Evolutionary conservation across 139 green algal genomes (phyloP), one percentile per base, ranked within the genome.

Genomic region (Coelastrella sp.): DNA sequence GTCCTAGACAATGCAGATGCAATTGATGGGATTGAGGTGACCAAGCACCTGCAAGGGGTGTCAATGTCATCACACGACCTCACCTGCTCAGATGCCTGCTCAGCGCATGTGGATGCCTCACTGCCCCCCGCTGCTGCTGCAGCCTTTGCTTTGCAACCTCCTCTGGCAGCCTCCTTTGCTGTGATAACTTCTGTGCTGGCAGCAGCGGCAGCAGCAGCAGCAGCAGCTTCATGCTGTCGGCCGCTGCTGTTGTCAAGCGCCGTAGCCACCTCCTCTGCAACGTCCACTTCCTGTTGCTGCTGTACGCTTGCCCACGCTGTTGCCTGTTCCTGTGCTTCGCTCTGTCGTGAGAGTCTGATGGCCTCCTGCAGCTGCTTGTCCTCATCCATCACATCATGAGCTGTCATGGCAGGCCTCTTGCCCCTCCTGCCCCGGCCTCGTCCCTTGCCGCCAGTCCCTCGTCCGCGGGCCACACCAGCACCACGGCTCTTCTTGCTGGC

Each of bases 101-200:
- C 35, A 49, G 35, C 35, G 35, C 35, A 1, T 49, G 35, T 49
- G 35, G 35, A 49, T 49, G 35, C 35, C 35, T 49, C 35, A 49
- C 76, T 65, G 49, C 57, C 66, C 7, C 60, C 87, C 86, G 78
- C 84, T 73, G 66, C 58, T 87, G 81, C 78, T 27, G 59, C 6
- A 20, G 20, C 80, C 57, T 56, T 22, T 57, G 14, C 20, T 7
- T 25, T 24, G 70, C 25, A 7, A 15, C 15, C 4, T 15, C 78
- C 58, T 59, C 57, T 73, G 9, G 49, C 78, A 65, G 58, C 73
- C 66, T n/a, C 65, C 61, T 24, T 61, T 78, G 72, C 70, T 61
- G 81, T 59, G 0, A 9, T n/a, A 78, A 25, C 49, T 57, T 58
- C 72, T 59, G 79, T 7, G 25, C 78, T 72, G 63, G 12, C 63